phyloP scores from a whole-genome alignment of 371 early-diverging fungal genomes.

The Conidiobolus incongruus region DNA sequence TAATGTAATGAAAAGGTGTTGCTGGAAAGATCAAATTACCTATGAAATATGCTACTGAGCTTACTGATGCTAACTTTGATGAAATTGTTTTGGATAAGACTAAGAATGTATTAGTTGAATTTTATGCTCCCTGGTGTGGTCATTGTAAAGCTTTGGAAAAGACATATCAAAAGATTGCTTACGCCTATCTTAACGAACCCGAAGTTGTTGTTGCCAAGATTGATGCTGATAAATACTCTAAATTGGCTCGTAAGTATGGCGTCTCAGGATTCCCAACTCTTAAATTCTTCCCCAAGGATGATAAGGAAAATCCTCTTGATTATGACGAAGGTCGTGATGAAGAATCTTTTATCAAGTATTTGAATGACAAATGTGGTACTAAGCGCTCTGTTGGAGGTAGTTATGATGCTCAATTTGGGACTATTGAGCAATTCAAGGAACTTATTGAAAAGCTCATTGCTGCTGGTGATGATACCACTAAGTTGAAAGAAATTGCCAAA shows the following conservation, averaged over 20 bases:
- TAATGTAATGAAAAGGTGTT: not conserved
- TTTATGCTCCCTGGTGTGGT: conserved; percentile 75
- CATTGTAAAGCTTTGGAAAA: conserved; percentile 56
- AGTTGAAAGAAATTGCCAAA: not conserved
- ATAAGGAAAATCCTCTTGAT: conserved; percentile 32
- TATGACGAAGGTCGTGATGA: conserved; percentile 61
- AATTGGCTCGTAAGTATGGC: conserved; percentile 27
- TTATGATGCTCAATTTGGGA: conserved; percentile 43
- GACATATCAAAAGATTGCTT: conserved; percentile 27
- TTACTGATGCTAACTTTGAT: too few species aligned
- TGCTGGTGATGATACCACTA: conserved; percentile 9
- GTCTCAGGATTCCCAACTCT: conserved; percentile 67
- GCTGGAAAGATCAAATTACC: not conserved
- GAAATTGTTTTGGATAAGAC: conserved; percentile 10
- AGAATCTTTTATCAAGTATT: conserved; percentile 59
- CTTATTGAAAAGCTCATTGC: conserved; percentile 34
- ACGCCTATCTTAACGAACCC: conserved; percentile 3
- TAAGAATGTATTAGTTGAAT: conserved; percentile 35
- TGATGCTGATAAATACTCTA: conserved; percentile 44
- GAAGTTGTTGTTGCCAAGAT: conserved; percentile 69
- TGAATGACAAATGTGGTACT: conserved; percentile 75
- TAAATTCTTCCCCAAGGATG: conserved; percentile 62
- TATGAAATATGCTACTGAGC: not conserved
- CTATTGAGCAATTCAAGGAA: conserved; percentile 36
- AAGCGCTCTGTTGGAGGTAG: conserved; percentile 57